Percentiles rank a stretch among this genome's conserved stretches.
phyloP scores from a whole-genome alignment of 1,284 basidiomycete genomes.

The Cystobasidiaceae sp. region DNA sequence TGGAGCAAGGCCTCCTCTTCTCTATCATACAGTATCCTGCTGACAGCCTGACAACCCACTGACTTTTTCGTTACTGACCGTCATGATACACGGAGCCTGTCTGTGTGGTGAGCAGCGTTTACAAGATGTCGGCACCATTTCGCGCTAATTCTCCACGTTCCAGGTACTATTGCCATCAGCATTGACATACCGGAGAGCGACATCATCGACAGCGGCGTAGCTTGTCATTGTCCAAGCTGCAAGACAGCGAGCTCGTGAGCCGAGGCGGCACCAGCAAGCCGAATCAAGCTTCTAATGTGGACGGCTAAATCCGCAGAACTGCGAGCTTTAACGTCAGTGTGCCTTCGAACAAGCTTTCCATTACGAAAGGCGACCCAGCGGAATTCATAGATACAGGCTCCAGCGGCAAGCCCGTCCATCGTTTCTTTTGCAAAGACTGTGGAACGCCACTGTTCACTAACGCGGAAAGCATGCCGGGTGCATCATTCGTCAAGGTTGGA shows the following conservation, averaged over 20 bases:
- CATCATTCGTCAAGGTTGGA: slow-evolving; percentile 31
- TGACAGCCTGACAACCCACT: too few relatives aligned
- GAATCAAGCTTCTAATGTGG: neutral
- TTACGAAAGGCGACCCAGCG: slow-evolving; percentile 20
- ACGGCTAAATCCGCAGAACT: neutral
- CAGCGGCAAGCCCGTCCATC: slow-evolving; percentile 28
- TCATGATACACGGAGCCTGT: slow-evolving; percentile 18
- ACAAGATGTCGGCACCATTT: neutral
- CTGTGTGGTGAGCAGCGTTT: slow-evolving; percentile 7
- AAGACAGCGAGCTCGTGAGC: slow-evolving; percentile 2
- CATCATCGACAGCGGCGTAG: slow-evolving; percentile 3
- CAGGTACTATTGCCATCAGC: slow-evolving; percentile 11
- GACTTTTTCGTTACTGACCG: too few relatives aligned
- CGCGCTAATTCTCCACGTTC: neutral
- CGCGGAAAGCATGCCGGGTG: slow-evolving; percentile 10
- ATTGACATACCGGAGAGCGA: slow-evolving; percentile 13
- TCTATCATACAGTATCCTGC: too few relatives aligned
- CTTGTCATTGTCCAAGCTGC: slow-evolving; percentile 23
- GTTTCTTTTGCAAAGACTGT: slow-evolving; percentile 31
- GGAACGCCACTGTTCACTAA: slow-evolving; percentile 22
- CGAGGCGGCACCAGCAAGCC: too few relatives aligned
- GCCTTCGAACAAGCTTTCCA: neutral
- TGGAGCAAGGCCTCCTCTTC: too few relatives aligned
- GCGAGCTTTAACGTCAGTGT: slow-evolving; percentile 22
- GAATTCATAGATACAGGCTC: neutral